Evolutionary conservation across 768 basidiomycete species (phyloP), one percentile per base, ranked within the genome.

Genomic region (Amanita molliuscula): DNA sequence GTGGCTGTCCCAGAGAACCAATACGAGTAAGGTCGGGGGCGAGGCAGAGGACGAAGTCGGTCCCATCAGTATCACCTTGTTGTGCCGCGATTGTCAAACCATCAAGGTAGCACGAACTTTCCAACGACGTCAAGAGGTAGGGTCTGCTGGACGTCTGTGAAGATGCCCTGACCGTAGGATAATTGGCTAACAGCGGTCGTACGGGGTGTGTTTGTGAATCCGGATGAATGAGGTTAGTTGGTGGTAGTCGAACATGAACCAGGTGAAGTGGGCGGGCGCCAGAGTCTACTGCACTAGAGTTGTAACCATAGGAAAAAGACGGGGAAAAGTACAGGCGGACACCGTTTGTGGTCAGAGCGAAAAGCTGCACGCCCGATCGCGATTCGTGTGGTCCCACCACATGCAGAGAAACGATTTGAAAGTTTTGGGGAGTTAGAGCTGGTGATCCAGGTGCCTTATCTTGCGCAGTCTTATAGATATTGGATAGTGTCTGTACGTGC

Each of bases 251-350:
- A 36, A 95, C 81, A 61, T 94, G 90, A 33, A 77, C 61, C 29
- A 94, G 74, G 55, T 84, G 78, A 33, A 91, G 70, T 33, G 74
- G 65, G 21, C 79, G 66, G 35, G 58, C 53, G 44, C 63, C 62
- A 52, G 56, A 48, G 25, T 50, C 49, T 15, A 29, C 41, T 52
- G 60, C 48, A 54, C 55, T 59, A 15, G 66, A 62, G 16, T 59
- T 60, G 61, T 79, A 82, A 20, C 69, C 67, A 54, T 75, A 77
- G 18, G 67, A 63, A 45, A 67, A 65, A 3, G 75, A 68, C 3
- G 84, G 75, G 1, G 77, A 76, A 61, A 96, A 91, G 70, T 89
- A 97, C 1, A 95, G 71, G 44, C 94, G 81, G 3, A 86, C 78
- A 10, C 89, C 93, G 46, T 84, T 92, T 25, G 75, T 70, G 20